Base-by-base conservation (phyloP, 306 rosid genomes). In the Amphicarpaea edgeworthii region DNA sequence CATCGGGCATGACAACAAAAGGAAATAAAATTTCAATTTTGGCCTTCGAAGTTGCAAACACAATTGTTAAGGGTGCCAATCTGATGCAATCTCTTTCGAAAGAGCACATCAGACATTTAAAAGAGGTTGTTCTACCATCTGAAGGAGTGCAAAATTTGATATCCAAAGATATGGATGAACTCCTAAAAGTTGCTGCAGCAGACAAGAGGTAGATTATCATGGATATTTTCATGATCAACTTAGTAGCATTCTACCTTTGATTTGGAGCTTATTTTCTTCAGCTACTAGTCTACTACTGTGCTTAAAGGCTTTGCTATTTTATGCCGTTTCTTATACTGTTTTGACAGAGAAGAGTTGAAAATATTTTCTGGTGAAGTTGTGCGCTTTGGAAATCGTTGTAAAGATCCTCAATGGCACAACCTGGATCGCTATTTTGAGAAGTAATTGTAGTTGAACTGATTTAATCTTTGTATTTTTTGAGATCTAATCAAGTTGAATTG, bases 341-440 rank as follows among this genome's bases (percentile, higher is more conserved):
- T 81, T 87, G 86, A 78, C 99, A 96, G 99, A 86, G 98, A 96
- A 79, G 98, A 96, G 70, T 84, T 96, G 83, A 89, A 86, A 83
- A 83, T 93, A 51, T 96, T 96, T 83, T 84, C 91, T 4, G 92
- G 98, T 58, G 99, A 96, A 88, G 98, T 96, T 78, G 97, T 96
- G 34, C 98, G 99, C 20, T 96, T 96, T 82, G 99, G 99, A 79
- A 96, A 96, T 88, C 97, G 94, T 68, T 96, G 99, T 77, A 93
- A 90, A 87, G 98, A 96, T 88, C 99, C 99, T 80, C 99, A 96
- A 70, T 96, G 99, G 99, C 99, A 96, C 82, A 84, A 96, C 76
- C 83, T 96, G 79, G 85, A 96, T 76, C 94, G 99, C 83, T 96
- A 90, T 82, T 96, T 96, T 81, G 96, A 90, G 60, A 96, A 90